Evolutionary conservation across 2,329 filamentous ascomycete genomes (phyloP), one percentile per base, ranked within the genome.

Genomic region (Neonectria neomacrospora): DNA sequence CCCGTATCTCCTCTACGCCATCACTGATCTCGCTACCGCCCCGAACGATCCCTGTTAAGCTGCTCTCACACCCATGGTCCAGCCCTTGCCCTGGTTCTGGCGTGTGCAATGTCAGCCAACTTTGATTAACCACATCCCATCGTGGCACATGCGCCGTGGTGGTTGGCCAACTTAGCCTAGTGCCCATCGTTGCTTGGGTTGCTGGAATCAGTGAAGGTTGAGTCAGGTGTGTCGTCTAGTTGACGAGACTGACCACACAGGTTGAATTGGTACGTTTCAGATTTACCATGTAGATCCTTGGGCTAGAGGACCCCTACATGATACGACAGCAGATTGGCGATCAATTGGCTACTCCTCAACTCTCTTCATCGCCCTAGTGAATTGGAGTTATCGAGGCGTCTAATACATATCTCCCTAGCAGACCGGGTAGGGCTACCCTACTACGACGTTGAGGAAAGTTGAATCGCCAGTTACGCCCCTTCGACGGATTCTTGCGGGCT

Each of bases 121-220:
- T 63, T 63, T 63, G 54, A 63, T 63, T 63, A 63, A 45, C 54
- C 42, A 58, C 37, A 48, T 55, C 50, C 47, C 60, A 58, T 63
- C 54, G 47, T 53, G 55, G 54, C 54, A 54, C 60, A 63, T 50
- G 54, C 34, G 60, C 48, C 60, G 54, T 58, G 54, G 54, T 50
- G 54, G 48, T 48, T 58, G 37, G 54, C 60, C 8, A 61, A 61
- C 56, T 39, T 5, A 47, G 58, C n/a, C 30, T 61, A 61, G 58
- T 56, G 58, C 16, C 52, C 34, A 54, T 61, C 42, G 45, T 28
- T 61, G 52, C 53, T 61, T 16, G 37, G 58, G 28, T 54, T 53
- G 23, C 26, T 22, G 30, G 39, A 44, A 30, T 18, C 47, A 45
- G 26, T 61, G 58, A 22, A 8, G 48, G 39, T 61, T 61, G 52